These are phyloP conservation scores for Aspergillus sp. DNA, from an alignment of 2,329 filamentous ascomycete species.

Conservation along the genomic window DNA sequence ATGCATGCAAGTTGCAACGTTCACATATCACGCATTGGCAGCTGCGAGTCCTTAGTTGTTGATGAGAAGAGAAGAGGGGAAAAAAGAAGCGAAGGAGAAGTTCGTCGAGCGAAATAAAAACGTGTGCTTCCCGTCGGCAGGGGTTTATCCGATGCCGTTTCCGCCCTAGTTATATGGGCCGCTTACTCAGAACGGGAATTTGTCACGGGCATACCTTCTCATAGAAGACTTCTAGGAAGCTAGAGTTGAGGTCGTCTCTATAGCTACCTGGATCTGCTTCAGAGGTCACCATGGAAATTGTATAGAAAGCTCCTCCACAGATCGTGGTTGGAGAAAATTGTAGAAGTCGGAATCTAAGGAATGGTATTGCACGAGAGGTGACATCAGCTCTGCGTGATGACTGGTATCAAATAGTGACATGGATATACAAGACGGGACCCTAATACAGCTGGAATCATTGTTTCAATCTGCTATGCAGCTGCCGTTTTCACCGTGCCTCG, in stretches of 20 bases:
- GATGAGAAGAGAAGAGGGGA: background rate
- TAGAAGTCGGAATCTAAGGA: no score
- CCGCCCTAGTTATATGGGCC: constrained; percentile 1
- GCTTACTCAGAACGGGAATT: background rate
- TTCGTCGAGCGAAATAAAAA: constrained; percentile 11
- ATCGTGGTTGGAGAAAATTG: no score
- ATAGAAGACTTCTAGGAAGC: background rate
- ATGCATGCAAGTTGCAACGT: no score
- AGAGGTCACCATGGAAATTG: no score
- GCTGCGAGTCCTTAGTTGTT: background rate
- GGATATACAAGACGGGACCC: no score
- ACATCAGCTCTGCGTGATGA: no score
- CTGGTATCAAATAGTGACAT: no score
- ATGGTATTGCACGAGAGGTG: no score
- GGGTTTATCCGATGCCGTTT: constrained; percentile 8
- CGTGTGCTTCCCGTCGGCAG: constrained; percentile 9
- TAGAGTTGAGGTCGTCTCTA: no score
- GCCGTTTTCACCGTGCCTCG: constrained; percentile 43
- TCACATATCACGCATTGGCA: background rate
- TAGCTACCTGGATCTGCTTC: no score
- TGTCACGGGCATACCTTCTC: background rate
- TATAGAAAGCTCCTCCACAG: no score
- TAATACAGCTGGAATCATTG: no score
- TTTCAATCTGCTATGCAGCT: background rate
- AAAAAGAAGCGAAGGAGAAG: constrained; percentile 10